Conservation (phyloP, 2,329 filamentous ascomycete genomes). For the Alternaria angustiovoidea region DNA sequence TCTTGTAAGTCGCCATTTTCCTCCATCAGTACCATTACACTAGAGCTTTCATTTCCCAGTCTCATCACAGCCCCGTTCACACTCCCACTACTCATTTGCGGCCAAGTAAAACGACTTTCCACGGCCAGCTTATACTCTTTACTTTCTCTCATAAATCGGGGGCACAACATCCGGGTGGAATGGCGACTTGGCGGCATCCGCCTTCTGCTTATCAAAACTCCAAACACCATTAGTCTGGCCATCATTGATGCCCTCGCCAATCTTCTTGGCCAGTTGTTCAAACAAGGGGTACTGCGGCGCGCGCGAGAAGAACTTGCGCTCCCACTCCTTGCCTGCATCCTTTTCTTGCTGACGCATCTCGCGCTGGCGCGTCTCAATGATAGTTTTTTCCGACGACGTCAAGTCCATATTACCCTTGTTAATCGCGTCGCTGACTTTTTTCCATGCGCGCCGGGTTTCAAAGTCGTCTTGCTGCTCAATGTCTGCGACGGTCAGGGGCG, state of each 20-base stretch:
- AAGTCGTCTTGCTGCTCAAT: conserved; percentile 83
- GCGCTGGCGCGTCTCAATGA: conserved; percentile 89
- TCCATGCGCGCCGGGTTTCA: conserved; percentile 88
- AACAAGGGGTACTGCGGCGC: conserved; percentile 52
- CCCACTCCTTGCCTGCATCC: conserved; percentile 78
- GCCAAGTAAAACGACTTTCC: no score
- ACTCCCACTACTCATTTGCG: no score
- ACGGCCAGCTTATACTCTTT: background rate
- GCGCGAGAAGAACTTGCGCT: conserved; percentile 79
- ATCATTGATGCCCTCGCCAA: conserved; percentile 62
- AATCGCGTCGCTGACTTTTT: conserved; percentile 83
- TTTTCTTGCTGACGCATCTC: conserved; percentile 77
- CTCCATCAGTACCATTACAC: no score
- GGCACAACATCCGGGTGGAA: conserved; percentile 40
- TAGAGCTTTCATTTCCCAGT: no score
- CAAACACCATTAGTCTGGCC: conserved; percentile 75
- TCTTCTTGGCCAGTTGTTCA: conserved; percentile 57
- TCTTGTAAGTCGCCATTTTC: no score
- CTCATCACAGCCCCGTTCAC: no score
- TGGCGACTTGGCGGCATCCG: conserved; percentile 37
- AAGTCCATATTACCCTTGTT: conserved; percentile 83
- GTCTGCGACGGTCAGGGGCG: conserved; percentile 74
- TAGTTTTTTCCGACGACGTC: conserved; percentile 79
- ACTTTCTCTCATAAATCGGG: conserved; percentile 36
- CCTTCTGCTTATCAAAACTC: conserved; percentile 69